Base-by-base conservation (phyloP, 129 eudicot species). In the Artemisia annua region DNA sequence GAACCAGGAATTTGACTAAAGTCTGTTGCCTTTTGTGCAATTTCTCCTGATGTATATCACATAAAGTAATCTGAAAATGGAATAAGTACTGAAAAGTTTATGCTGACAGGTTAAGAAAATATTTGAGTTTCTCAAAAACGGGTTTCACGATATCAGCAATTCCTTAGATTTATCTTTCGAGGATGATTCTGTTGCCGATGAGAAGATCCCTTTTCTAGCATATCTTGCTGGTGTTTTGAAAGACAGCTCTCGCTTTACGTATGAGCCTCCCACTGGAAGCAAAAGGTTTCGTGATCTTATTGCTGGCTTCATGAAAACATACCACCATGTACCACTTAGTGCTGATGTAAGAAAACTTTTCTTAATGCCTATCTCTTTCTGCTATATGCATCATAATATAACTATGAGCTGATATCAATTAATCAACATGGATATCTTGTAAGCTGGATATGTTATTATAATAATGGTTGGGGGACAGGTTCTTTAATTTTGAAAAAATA, bases 201-300 rank as follows among this genome's bases (percentile, higher is more conserved):
- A 94, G 87, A 94, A 94, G 78, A 94, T 94, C 69, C 97, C 97
- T 18, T 94, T 94, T 75, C 86, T 94, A 30, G 98, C 98, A 74
- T 90, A 94, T 85, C 98, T 94, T 67, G 96, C 97, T 49, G 88
- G 84, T 67, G 82, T 88, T 60, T 69, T 90, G 54, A 90, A 94
- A 80, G 88, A 90, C 60, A 83, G 76, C 20, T 88, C 96, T 19
- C 81, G 77, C 77, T 85, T 86, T 67, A 86, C 88, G 7, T 90
- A 87, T 65, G 98, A 90, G 80, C 90, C 89, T 69, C 98, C 98
- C 65, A 88, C 91, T 75, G 98, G 98, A 72, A 86, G 91, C 86
- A 86, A 72, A 85, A 72, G 88, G 66, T 90, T 94, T 62, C 93
- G 98, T 22, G 86, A 83, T 75, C 98, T 90, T 63, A 84, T 94